Base-by-base conservation (phyloP, 805 yeast genomes). In the Wickerhamiella bombiphila region DNA sequence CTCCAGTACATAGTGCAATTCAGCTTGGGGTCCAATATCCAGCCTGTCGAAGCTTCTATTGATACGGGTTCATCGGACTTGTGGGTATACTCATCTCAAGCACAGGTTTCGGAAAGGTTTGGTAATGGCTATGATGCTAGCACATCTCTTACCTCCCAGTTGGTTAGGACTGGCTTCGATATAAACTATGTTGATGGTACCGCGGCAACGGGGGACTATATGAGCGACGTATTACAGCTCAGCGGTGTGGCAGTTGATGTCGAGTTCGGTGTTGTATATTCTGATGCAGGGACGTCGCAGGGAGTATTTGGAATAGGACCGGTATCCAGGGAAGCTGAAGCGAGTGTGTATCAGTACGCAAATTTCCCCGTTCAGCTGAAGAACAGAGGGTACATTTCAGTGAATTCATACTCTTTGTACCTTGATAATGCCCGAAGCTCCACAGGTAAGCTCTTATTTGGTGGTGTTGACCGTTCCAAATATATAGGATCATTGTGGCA, bases 381-480 rank as follows among this genome's bases (percentile, higher is more conserved):
- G 45, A 36, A 50, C 2, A 55, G 57, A 15, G 74, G 74, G 3
- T 26, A 53, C 20, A 68, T 67, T 43, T 51, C 56, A 35, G 51
- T 57, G 30, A 48, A 44, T 17, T 61, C 68, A 9, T 70, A 66
- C 56, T 68, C 74, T 25, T 54, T 70, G 38, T 69, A 59, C 54
- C 55, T 68, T 42, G 57, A 63, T 38, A 48, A 52, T 6, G 39
- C 45, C 4, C 45, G 49, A 17, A 47, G 60, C 9, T 33, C 14
- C 15, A 29, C 26, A 3, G 53, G 53, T 3, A 16, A 35, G 6
- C 33, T 45, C 2, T 36, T 41, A 30, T 79, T 78, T 56, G 86
- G 88, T 38, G 88, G 74, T 33, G 68, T 79, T 20, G 86, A 78
- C 53, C 70, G 67, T 40, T 59, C 69, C 31, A 75, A 75, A 55